phyloP scores from a whole-genome alignment of 164 flowering plant genomes.

The Kalanchoe fedtschenkoi region DNA sequence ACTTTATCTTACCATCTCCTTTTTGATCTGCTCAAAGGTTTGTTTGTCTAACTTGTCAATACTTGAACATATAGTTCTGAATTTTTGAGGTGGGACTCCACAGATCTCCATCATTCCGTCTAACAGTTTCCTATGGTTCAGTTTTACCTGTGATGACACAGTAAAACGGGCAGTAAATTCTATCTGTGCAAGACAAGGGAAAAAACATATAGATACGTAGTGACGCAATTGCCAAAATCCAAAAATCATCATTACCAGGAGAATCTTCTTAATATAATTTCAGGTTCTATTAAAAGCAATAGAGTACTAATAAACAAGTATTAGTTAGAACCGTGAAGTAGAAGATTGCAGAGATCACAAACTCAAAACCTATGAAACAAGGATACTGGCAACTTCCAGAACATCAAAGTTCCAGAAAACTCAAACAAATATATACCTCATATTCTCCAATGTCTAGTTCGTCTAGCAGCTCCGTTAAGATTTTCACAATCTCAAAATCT shows the following conservation, averaged over 20 bases:
- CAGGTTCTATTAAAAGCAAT: too few relatives aligned
- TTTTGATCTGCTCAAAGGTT: slow-evolving; percentile 65
- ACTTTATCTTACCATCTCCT: slow-evolving; percentile 58
- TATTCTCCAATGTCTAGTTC: slow-evolving; percentile 77
- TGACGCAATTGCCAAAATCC: too few relatives aligned
- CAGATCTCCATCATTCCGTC: slow-evolving; percentile 95
- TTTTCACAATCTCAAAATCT: slow-evolving; percentile 79
- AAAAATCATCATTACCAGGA: too few relatives aligned
- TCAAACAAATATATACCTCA: slow-evolving; percentile 45
- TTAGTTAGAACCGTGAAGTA: too few relatives aligned
- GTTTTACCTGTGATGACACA: slow-evolving; percentile 43
- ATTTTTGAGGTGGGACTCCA: slow-evolving; percentile 88
- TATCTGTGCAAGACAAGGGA: neutral
- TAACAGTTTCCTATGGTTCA: slow-evolving; percentile 79
- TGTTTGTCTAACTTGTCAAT: slow-evolving; percentile 96
- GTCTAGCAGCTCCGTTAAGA: slow-evolving; percentile 82
- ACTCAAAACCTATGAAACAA: too few relatives aligned
- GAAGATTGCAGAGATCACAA: too few relatives aligned
- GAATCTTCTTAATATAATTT: too few relatives aligned
- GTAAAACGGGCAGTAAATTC: neutral
- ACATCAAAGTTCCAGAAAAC: neutral
- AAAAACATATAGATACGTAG: neutral
- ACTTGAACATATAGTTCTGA: slow-evolving; percentile 91
- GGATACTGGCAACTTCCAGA: too few relatives aligned
- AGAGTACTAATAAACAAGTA: too few relatives aligned